phyloP scores from a whole-genome alignment of 2,329 filamentous ascomycete species.

The Lizonia empirigonia region DNA sequence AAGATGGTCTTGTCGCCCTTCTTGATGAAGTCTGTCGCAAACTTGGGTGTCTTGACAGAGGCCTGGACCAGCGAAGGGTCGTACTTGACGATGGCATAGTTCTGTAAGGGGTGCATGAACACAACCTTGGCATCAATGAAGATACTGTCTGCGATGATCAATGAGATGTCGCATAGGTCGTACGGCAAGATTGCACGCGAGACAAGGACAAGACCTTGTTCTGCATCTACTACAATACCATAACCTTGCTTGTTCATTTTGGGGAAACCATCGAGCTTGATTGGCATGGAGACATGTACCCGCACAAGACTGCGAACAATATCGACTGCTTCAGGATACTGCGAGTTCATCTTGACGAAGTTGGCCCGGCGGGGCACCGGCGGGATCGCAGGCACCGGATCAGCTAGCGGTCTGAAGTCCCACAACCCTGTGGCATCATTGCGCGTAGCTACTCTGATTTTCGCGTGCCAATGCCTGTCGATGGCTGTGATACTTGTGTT shows the following conservation, averaged over 20 bases:
- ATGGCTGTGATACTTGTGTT: slow-evolving; percentile 92
- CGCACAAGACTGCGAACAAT: slow-evolving; percentile 94
- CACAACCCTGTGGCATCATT: slow-evolving; percentile 91
- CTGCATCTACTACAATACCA: slow-evolving; percentile 95
- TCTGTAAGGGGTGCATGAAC: slow-evolving; percentile 95
- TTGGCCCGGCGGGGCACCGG: slow-evolving; percentile 78
- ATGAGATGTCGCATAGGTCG: slow-evolving; percentile 92
- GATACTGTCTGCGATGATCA: slow-evolving; percentile 96
- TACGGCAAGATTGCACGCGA: slow-evolving; percentile 94
- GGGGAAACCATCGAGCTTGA: slow-evolving; percentile 98
- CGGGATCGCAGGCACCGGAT: slow-evolving; percentile 75
- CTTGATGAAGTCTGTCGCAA: slow-evolving; percentile 81
- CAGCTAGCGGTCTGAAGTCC: slow-evolving; percentile 89
- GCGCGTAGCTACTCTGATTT: slow-evolving; percentile 89
- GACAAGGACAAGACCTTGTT: slow-evolving; percentile 92
- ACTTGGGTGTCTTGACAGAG: slow-evolving; percentile 84
- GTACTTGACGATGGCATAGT: slow-evolving; percentile 95
- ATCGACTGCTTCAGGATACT: slow-evolving; percentile 87
- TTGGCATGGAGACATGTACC: slow-evolving; percentile 87
- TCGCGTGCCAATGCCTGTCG: slow-evolving; percentile 93
- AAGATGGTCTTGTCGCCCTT: slow-evolving; percentile 96
- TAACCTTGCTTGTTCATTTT: slow-evolving; percentile 93
- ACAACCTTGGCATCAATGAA: slow-evolving; percentile 92
- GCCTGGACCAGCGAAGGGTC: slow-evolving; percentile 92
- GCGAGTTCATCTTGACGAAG: slow-evolving; percentile 89